These are phyloP conservation scores for Aspergillus persii DNA, from an alignment of 2,329 filamentous ascomycete genomes.

Conservation along the genomic window DNA sequence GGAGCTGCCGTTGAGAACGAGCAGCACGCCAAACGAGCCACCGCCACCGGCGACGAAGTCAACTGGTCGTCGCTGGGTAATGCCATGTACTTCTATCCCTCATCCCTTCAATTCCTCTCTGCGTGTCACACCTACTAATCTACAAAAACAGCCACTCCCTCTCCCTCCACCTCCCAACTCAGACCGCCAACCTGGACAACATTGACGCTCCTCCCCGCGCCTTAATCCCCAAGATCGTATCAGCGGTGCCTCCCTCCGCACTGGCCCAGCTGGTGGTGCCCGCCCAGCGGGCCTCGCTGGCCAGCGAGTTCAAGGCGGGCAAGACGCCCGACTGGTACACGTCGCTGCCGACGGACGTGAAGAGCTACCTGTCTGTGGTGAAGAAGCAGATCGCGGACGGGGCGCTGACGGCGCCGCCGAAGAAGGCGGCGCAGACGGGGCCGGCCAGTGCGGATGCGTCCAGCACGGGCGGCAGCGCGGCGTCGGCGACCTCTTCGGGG, in stretches of 20 bases:
- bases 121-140: background rate
- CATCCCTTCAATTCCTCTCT: background rate
- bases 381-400: constrained; percentile 28
- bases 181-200: constrained; percentile 31
- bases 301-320: constrained; percentile 31
- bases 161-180: constrained; percentile 13
- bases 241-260: constrained; percentile 30
- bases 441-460: constrained; percentile 2
- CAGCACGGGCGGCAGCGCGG: constrained; percentile 6
- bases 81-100: constrained; percentile 18
- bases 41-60: constrained; percentile 9
- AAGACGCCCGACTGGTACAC: constrained; percentile 33
- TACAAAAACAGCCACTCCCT: constrained; percentile 9
- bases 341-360: constrained; percentile 29
- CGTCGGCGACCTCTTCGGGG: constrained; percentile 16
- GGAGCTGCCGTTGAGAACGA: constrained; percentile 6
- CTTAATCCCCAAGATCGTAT: constrained; percentile 30
- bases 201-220: constrained; percentile 31
- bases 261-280: constrained; percentile 31
- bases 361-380: constrained; percentile 33
- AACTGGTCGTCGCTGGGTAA: constrained; percentile 21
- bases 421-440: constrained; percentile 14
- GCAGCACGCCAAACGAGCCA: constrained; percentile 7
- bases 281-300: constrained; percentile 27
- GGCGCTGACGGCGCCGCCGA: constrained; percentile 27